phyloP scores from a whole-genome alignment of 176 grass and related monocot genomes.

The Areca catechu region DNA sequence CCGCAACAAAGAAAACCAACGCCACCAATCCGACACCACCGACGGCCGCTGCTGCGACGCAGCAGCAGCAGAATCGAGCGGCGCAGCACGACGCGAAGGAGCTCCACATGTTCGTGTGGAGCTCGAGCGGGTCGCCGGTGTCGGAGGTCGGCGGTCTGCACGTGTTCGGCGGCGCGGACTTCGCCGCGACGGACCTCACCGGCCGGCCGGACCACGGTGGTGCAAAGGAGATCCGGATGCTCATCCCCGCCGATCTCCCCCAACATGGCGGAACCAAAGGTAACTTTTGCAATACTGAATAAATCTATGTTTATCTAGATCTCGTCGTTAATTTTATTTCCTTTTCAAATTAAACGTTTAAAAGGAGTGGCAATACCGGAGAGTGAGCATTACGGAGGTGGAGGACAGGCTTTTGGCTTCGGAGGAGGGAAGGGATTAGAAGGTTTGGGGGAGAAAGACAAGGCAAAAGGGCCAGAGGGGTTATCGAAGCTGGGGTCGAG shows the following conservation, averaged over 20 bases:
- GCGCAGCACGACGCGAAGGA: constrained; percentile 72
- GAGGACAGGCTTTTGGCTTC: constrained; percentile 29
- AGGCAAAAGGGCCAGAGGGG: constrained; percentile 17
- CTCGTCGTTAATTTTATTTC: too few species aligned
- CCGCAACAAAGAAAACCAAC: background rate
- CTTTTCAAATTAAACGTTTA: background rate
- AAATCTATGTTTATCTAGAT: too few species aligned
- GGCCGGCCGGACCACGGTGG: constrained; percentile 19
- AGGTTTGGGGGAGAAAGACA: constrained; percentile 18
- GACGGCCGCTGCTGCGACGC: background rate
- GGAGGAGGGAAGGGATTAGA: constrained; percentile 23
- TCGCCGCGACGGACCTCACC: constrained; percentile 4
- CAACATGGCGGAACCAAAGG: constrained; percentile 58
- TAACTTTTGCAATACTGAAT: background rate
- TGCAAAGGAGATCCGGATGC: constrained; percentile 87
- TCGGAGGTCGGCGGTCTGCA: constrained; percentile 76
- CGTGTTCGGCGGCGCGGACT: constrained; percentile 21
- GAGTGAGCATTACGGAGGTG: constrained; percentile 14
- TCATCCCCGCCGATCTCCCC: constrained; percentile 60
- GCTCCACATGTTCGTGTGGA: constrained; percentile 99
- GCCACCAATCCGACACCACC: background rate
- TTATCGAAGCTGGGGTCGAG: constrained; percentile 41
- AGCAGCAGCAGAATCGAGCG: constrained; percentile 5
- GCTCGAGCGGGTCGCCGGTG: constrained; percentile 64
- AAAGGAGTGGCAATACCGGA: constrained; percentile 8